Evolutionary conservation across 2,329 filamentous ascomycete species (phyloP).

Genomic region (Ilyonectria mors-panacis): DNA sequence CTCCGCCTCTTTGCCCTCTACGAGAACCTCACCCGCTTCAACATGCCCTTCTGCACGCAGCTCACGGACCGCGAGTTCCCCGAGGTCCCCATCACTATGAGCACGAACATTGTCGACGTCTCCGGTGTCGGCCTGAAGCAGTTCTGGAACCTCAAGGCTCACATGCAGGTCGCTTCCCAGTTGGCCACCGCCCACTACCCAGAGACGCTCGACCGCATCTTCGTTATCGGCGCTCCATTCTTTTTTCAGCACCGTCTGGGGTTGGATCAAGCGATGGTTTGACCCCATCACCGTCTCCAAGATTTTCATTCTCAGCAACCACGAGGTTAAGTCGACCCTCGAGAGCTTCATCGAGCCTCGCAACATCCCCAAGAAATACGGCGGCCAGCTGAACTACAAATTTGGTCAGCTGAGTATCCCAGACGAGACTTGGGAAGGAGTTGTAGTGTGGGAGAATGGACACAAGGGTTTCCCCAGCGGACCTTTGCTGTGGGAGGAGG

Average conservation of each 20-base stretch:
- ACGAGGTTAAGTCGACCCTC: slow-evolving; percentile 84
- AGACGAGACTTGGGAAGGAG: slow-evolving; percentile 72
- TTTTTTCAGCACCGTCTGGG: slow-evolving; percentile 96
- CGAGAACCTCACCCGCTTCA: slow-evolving; percentile 91
- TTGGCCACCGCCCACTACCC: slow-evolving; percentile 95
- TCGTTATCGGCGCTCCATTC: slow-evolving; percentile 87
- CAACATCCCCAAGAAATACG: slow-evolving; percentile 92
- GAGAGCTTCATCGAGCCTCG: slow-evolving; percentile 84
- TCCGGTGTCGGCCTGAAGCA: slow-evolving; percentile 89
- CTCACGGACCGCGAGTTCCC: slow-evolving; percentile 79
- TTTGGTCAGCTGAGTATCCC: slow-evolving; percentile 83
- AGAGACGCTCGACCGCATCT: slow-evolving; percentile 81
- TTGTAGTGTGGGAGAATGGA: slow-evolving; percentile 67
- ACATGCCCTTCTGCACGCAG: slow-evolving; percentile 86
- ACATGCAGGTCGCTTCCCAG: slow-evolving; percentile 93
- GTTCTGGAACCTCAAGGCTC: slow-evolving; percentile 94
- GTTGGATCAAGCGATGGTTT: slow-evolving; percentile 97
- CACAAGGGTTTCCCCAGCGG: slow-evolving; percentile 68
- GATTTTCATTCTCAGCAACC: slow-evolving; percentile 87
- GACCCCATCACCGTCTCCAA: slow-evolving; percentile 95
- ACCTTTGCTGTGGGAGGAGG: slow-evolving; percentile 70
- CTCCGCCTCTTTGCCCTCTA: slow-evolving; percentile 93
- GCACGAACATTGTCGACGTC: slow-evolving; percentile 96
- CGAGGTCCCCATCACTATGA: slow-evolving; percentile 90
- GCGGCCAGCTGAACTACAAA: slow-evolving; percentile 85